Evolutionary conservation across 2,329 filamentous ascomycete species (phyloP).

Genomic region (Colletotrichum theobromicola): DNA sequence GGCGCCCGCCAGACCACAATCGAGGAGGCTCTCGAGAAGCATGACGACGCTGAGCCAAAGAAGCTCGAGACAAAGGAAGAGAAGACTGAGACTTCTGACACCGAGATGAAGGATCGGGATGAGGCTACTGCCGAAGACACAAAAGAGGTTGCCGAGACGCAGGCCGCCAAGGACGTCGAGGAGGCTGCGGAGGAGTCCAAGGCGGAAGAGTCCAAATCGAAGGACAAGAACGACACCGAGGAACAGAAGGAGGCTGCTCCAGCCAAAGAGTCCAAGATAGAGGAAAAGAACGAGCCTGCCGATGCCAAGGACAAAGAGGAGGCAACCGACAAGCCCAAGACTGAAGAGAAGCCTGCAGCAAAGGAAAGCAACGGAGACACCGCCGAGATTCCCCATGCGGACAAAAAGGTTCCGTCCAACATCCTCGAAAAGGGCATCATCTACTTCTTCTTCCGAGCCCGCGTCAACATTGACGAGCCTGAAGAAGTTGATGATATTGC

Average conservation of each 20-base stretch:
- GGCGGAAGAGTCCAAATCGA: not conserved
- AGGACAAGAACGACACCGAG: not conserved
- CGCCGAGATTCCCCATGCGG: slow-evolving; percentile 15
- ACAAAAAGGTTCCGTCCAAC: slow-evolving; percentile 33
- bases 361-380: not conserved
- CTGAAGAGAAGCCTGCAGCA: not conserved
- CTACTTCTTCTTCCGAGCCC: slow-evolving; percentile 87
- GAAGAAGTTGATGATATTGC: slow-evolving; percentile 74
- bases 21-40: slow-evolving; percentile 13
- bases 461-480: slow-evolving; percentile 75
- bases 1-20: slow-evolving; percentile 9
- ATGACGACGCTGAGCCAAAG: not conserved
- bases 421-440: slow-evolving; percentile 88
- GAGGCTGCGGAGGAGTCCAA: not conserved
- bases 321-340: not conserved
- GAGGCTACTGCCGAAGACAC: not conserved
- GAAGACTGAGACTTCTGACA: not conserved
- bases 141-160: not conserved
- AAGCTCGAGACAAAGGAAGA: not conserved
- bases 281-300: not conserved
- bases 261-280: too few species aligned
- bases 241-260: not conserved
- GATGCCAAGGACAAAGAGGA: not conserved
- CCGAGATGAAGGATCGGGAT: slow-evolving; percentile 11
- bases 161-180: not conserved